Evolutionary conservation across 2,329 filamentous ascomycete genomes (phyloP), one percentile per base, ranked within the genome.

Genomic region (Cercospora berteroae): DNA sequence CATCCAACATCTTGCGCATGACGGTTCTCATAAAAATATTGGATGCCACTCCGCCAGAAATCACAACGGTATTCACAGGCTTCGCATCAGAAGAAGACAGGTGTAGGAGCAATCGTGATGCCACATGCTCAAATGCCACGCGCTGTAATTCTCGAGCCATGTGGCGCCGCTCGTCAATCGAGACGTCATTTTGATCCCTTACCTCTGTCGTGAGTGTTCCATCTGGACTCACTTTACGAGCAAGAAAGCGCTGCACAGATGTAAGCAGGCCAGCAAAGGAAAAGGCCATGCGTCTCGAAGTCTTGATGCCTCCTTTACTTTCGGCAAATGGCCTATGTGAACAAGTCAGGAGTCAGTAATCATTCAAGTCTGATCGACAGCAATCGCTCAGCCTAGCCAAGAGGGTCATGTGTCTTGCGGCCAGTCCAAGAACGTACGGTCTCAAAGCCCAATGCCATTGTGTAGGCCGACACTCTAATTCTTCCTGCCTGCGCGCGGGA

Each of bases 11-110:
- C n/a, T 70, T 65, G 31, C 71, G 69, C 63, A 77, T 60, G 62
- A 98, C 85, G 73, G 89, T 85, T 77, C 89, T 86, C 50, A 99
- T 82, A 77, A 90, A 97, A 60, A 80, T 80, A 79, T 97, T 98
- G 61, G 91, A 90, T 7, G 94, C 95, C 6, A 99, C 95, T 25
- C 95, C 95, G 31, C 95, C 95, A 44, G 93, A 91, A 4, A 98
- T 85, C 9, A 98, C 92, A 4, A 98, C 81, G 0, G 89, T 89
- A 8, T 81, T 79, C 7, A 89, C 80, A 16, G 62, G 52, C 36
- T 61, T 60, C 6, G 58, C 36, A 25, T 70, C 31, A 29, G 18
- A 4, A 60, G 69, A 65, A 9, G 65, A 55, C 27, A 79, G 69
- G 44, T 76, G 69, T 52, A 95, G 82, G 13, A 94, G 78, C 2